Conservation (phyloP, 352 stramenopile genomes). For the Phytophthora cactorum region DNA sequence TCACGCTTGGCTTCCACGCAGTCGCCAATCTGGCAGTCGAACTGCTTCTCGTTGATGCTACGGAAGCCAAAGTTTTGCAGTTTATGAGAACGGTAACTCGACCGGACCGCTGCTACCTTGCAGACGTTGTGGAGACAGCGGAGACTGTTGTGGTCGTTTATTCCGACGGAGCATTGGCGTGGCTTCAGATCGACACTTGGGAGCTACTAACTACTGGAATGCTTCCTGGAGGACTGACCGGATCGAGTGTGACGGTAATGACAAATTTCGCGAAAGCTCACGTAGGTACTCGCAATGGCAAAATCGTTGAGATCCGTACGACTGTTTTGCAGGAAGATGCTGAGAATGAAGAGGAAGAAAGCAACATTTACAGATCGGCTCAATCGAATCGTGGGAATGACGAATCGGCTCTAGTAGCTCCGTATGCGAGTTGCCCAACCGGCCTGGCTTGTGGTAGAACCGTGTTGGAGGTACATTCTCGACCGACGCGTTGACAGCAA, state of each 20-base stretch:
- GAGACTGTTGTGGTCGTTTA: conserved; percentile 66
- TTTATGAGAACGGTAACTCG: conserved; percentile 41
- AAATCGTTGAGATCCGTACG: conserved; percentile 73
- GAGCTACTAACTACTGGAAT: conserved; percentile 47
- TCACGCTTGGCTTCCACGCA: conserved; percentile 64
- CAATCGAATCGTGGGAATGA: conserved; percentile 6
- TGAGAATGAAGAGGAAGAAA: conserved; percentile 69
- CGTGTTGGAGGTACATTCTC: conserved; percentile 47
- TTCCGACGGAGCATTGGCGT: conserved; percentile 52
- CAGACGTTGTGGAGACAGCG: conserved; percentile 53
- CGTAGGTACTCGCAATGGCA: conserved; percentile 55
- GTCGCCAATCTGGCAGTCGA: conserved; percentile 60
- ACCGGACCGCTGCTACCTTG: conserved; percentile 45
- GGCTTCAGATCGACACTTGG: conserved; percentile 51
- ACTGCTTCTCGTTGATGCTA: conserved; percentile 57
- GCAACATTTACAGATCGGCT: not conserved
- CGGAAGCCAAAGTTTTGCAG: conserved; percentile 34
- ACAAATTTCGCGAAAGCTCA: conserved; percentile 62
- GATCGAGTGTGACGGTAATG: conserved; percentile 43
- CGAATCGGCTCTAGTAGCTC: conserved; percentile 42
- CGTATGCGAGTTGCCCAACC: conserved; percentile 57
- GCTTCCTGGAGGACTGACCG: conserved; percentile 29
- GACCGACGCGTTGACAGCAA: conserved; percentile 55
- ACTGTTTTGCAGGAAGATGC: conserved; percentile 54
- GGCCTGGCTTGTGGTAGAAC: conserved; percentile 53